These are phyloP conservation scores for Trametes sp. DNA, from an alignment of 1,284 basidiomycete genomes.

Conservation along the genomic window DNA sequence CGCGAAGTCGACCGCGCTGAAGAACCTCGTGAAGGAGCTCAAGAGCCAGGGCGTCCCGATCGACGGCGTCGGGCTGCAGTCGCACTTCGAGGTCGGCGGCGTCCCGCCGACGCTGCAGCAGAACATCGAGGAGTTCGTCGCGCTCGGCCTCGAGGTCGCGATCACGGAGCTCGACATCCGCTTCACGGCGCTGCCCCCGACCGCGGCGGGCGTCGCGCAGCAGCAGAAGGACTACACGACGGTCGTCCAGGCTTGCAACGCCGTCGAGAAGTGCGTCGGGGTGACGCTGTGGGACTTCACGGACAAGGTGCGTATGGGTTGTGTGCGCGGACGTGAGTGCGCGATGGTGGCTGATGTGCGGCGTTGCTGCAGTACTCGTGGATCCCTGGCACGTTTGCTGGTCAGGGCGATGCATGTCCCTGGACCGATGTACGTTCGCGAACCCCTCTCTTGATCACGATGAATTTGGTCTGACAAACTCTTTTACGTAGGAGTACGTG, in stretches of 20 bases:
- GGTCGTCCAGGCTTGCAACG: constrained; percentile 60
- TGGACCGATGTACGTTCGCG: constrained; percentile 51
- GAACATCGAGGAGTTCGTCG: constrained; percentile 55
- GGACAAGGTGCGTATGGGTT: constrained; percentile 44
- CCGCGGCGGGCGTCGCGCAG: constrained; percentile 53
- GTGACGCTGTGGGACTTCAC: constrained; percentile 64
- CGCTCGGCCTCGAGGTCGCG: constrained; percentile 63
- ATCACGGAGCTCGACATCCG: constrained; percentile 68
- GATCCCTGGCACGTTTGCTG: constrained; percentile 57
- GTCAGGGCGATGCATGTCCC: constrained; percentile 57
- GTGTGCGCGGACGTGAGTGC: not conserved
- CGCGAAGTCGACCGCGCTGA: constrained; percentile 59
- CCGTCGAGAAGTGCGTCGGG: constrained; percentile 57
- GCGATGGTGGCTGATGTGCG: not conserved
- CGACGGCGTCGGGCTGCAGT: constrained; percentile 64
- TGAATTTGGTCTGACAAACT: too few species aligned
- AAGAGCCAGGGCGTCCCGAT: constrained; percentile 56
- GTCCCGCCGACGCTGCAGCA: constrained; percentile 54
- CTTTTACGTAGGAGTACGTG: constrained; percentile 22
- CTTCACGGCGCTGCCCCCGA: constrained; percentile 58
- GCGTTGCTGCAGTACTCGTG: constrained; percentile 50
- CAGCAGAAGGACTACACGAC: constrained; percentile 63
- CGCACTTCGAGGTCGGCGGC: constrained; percentile 58
- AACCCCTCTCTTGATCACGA: too few species aligned
- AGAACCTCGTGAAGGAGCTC: constrained; percentile 57